A percentile compares a stretch with the other conserved stretches of the same genome.
Conservation (phyloP, 2,329 filamentous ascomycete species). For the Penicillium psychrosexuale region DNA sequence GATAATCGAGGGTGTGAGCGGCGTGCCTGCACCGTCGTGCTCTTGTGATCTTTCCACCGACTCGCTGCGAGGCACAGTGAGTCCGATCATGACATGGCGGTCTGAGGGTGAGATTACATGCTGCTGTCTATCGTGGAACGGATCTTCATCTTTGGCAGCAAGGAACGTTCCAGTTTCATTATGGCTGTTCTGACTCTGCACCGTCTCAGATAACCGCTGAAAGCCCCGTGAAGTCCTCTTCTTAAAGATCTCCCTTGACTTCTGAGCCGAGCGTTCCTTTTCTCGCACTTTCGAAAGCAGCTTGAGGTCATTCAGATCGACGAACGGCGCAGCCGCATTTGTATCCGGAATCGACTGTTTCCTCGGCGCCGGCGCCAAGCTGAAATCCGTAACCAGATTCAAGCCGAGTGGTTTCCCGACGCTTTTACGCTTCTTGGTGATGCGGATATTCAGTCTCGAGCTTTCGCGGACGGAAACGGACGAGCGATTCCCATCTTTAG, state of each 20-base stretch:
- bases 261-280: slow-evolving; percentile 30
- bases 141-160: slow-evolving; percentile 12
- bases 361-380: slow-evolving; percentile 15
- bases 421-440: slow-evolving; percentile 25
- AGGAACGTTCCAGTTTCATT: slow-evolving; percentile 16
- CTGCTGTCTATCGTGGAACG: slow-evolving; percentile 26
- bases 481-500: slow-evolving; percentile 8
- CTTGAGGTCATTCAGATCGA: slow-evolving; percentile 41
- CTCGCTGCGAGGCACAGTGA: slow-evolving; percentile 40
- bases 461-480: slow-evolving; percentile 7
- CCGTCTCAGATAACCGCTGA: slow-evolving; percentile 15
- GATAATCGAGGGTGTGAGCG: slow-evolving; percentile 46
- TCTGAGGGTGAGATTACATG: slow-evolving; percentile 45
- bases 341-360: background rate
- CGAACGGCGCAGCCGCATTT: slow-evolving; percentile 22
- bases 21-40: slow-evolving; percentile 33
- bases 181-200: background rate
- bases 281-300: slow-evolving; percentile 34
- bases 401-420: slow-evolving; percentile 36
- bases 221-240: slow-evolving; percentile 23
- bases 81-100: slow-evolving; percentile 47
- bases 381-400: slow-evolving; percentile 45
- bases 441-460: slow-evolving; percentile 14
- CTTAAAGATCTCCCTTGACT: slow-evolving; percentile 19
- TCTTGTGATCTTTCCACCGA: slow-evolving; percentile 25